Evolutionary conservation across 2,329 filamentous ascomycete genomes (phyloP), one percentile per base, ranked within the genome.

Genomic region (Cytospora schulzeri): DNA sequence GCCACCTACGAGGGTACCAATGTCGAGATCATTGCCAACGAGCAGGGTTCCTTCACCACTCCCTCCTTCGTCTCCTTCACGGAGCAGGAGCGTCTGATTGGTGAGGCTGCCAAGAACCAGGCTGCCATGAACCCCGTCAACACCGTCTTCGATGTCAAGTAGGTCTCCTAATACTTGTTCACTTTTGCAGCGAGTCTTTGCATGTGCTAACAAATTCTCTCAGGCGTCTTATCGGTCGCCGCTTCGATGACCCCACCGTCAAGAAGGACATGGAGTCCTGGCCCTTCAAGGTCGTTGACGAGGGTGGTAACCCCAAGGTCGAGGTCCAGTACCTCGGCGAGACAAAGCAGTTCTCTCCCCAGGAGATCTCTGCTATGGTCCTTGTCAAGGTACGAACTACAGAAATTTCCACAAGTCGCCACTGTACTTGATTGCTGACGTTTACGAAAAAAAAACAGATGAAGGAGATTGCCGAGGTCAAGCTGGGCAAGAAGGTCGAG

Each of bases 1-100:
- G 95, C 95, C 83, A 96, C 91, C 83, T 99, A 98, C 85, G 95
- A 98, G 85, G 95, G 95, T 80, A 94, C 88, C 86, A 97, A 97
- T 89, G 94, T 98, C 80, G 95, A 99, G 83, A 99, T 99, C 87
- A 97, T 98, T 81, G 94, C 94, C 90, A 98, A 98, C 85, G 94
- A 98, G 88, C 94, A 98, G 89, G 94, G 94, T 87, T 93, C 88
- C 84, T 97, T 97, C 85, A 98, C 95, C 78, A 98, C 95, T 70
- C 95, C 95, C 72, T 98, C 95, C 65, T 99, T 97, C 86, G 95
- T 99, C 78, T 96, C 92, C 75, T 99, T 99, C 89, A 97, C 93
- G 79, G 90, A 94, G 76, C 92, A 97, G 85, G 95, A 99, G 88
- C 93, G 95, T 82, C 85, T 99, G 83, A 98, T 98, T 77, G 95